Base-by-base conservation (phyloP, 148 eudicot genomes). In the Fagopyrum tataricum region DNA sequence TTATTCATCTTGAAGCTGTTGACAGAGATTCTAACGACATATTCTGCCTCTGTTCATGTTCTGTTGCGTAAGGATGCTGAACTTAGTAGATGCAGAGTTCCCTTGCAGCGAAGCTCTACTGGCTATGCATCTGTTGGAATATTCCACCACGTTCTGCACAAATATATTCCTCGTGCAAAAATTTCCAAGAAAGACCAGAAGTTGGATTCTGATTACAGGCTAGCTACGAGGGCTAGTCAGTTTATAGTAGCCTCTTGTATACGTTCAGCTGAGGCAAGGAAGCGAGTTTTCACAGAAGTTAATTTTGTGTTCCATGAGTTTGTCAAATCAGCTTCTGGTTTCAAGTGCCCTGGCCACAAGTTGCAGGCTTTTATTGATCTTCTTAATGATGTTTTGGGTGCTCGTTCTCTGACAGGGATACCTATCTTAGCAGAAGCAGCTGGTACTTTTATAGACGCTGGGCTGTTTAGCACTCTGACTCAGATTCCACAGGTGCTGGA, bases 221-320 rank as follows among this genome's bases (percentile, higher is more conserved):
- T 96, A 72, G 89, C 97, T 1, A 82, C 86, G 72, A 86, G 87
- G 78, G 89, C 87, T 73, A 75, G 85, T 78, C 95, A 92, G 76
- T 90, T 96, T 84, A 56, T 96, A 77, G 96, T 96, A 73, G 96
- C 96, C 55, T 90, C 92, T 59, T 90, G 96, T 86, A 96, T 87
- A 51, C 97, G 99, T 17, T 96, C 99, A 31, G 78, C 90, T 26
- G 99, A 96, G 80, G 99, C 95, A 21, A 87, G 97, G 85, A 92
- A 78, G 82, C 86, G 99, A 83, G 78, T 96, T 23, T 90, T 96
- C 53, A 67, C 81, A 1, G 91, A 88, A 76, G 73, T 90, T 42
- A 85, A 76, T 80, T 73, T 72, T 67, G 85, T 88, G 23, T 84
- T 90, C 20, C 76, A 77, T 72, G 92, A 88, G 39, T 87, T 87